phyloP scores from a whole-genome alignment of 768 basidiomycete species.

The Stropharia rugosoannulata region DNA sequence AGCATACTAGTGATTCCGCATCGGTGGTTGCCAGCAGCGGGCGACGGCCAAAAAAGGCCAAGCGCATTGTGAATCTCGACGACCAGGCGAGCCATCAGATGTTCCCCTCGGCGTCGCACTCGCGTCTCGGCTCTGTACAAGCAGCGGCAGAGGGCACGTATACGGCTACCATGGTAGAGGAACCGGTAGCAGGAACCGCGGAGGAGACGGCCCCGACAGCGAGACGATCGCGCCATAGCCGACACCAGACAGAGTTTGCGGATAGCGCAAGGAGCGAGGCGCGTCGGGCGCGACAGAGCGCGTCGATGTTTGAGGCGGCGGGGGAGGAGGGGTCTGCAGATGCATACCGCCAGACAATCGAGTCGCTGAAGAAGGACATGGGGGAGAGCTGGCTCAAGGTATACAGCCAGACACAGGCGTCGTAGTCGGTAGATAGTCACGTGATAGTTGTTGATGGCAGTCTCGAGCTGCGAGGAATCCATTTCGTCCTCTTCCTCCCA shows the following conservation, averaged over 20 bases:
- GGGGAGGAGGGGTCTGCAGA: constrained; percentile 51
- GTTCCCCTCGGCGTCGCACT: constrained; percentile 25
- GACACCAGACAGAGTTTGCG: constrained; percentile 49
- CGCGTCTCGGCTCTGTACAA: constrained; percentile 27
- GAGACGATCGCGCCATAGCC: constrained; percentile 40
- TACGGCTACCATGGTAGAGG: background rate
- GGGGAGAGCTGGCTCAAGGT: constrained; percentile 90
- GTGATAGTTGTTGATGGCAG: constrained; percentile 14
- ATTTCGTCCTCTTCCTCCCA: constrained; percentile 18
- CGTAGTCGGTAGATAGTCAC: constrained; percentile 10
- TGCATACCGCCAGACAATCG: constrained; percentile 73
- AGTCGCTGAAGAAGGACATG: constrained; percentile 83
- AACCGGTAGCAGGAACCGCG: background rate
- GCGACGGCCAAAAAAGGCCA: constrained; percentile 60
- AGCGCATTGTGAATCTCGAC: constrained; percentile 80
- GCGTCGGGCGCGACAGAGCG: constrained; percentile 53
- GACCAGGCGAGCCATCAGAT: constrained; percentile 40
- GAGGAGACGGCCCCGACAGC: background rate
- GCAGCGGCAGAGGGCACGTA: constrained; percentile 9
- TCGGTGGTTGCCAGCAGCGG: constrained; percentile 23
- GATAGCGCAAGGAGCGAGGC: constrained; percentile 21
- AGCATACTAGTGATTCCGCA: constrained; percentile 18
- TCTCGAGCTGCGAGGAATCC: constrained; percentile 11
- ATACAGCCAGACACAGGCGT: constrained; percentile 45
- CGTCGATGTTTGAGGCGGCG: constrained; percentile 60